A percentile compares a stretch with the other conserved stretches of the same genome.
These are phyloP conservation scores for Pseudogymnoascus sp. DNA, from an alignment of 2,329 filamentous ascomycete genomes.

Conservation along the genomic window DNA sequence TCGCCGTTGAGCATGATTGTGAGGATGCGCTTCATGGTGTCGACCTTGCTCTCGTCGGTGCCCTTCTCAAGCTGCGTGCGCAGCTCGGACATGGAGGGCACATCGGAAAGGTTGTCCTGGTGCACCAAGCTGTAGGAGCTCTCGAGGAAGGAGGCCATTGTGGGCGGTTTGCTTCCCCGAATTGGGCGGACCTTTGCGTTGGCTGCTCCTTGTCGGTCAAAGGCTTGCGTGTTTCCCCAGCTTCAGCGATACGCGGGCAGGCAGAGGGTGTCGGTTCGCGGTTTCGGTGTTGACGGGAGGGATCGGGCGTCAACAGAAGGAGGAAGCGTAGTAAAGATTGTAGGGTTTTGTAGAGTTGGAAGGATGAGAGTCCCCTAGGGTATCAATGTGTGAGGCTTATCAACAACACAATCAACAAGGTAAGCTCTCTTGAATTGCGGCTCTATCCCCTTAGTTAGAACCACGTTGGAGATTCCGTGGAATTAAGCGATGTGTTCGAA, in stretches of 20 bases:
- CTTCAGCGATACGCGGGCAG: constrained; percentile 10
- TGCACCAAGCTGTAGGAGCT: constrained; percentile 94
- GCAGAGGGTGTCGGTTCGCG: constrained; percentile 12
- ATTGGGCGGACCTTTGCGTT: constrained; percentile 17
- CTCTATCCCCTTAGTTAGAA: constrained; percentile 11
- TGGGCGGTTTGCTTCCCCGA: constrained; percentile 33
- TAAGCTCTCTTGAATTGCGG: constrained; percentile 1
- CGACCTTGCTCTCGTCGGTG: constrained; percentile 83
- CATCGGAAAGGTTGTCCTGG: constrained; percentile 92
- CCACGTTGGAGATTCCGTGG: constrained; percentile 7
- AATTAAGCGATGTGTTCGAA: constrained; percentile 8
- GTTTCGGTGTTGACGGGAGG: neutral
- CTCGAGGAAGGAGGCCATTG: constrained; percentile 91
- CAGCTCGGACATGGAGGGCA: constrained; percentile 83
- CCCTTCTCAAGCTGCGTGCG: constrained; percentile 91
- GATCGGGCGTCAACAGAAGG: constrained; percentile 8
- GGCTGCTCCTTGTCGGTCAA: constrained; percentile 7
- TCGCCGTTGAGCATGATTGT: constrained; percentile 98
- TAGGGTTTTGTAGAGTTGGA: constrained; percentile 1
- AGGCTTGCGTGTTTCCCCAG: neutral
- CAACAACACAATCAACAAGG: neutral
- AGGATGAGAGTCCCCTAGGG: neutral
- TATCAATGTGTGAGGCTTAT: constrained; percentile 5
- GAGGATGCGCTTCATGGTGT: constrained; percentile 93
- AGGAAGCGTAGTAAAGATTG: constrained; percentile 13